phyloP scores from a whole-genome alignment of 495 filamentous ascomycete genomes.

The Daldinia loculata region DNA sequence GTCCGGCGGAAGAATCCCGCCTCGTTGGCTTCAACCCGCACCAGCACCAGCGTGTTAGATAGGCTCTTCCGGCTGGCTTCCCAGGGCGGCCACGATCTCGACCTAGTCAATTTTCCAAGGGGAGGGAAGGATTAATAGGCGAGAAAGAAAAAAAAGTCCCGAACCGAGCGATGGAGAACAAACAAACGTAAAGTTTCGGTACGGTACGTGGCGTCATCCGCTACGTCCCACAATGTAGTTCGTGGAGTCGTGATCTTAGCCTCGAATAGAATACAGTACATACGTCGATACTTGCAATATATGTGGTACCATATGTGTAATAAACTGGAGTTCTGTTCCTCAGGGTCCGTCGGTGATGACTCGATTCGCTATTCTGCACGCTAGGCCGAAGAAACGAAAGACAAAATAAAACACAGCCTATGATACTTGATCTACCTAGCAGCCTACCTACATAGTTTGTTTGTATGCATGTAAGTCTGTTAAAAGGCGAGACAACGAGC shows the following conservation, averaged over 20 bases:
- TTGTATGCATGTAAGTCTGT: neutral
- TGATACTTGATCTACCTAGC: neutral
- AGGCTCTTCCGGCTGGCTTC: conserved; percentile 1
- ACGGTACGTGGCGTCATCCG: conserved; percentile 49
- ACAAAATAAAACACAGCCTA: neutral
- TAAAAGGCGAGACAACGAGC: neutral
- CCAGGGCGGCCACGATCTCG: conserved; percentile 4
- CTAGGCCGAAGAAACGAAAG: conserved; percentile 5
- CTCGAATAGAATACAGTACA: conserved; percentile 11
- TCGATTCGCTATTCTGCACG: conserved; percentile 13
- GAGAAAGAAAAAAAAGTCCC: neutral
- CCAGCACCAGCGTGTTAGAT: conserved; percentile 17
- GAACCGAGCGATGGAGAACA: conserved; percentile 33
- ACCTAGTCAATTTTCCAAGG: conserved; percentile 9
- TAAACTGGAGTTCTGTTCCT: conserved; percentile 14
- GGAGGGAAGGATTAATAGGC: conserved; percentile 2
- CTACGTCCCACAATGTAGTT: conserved; percentile 28
- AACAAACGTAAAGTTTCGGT: conserved; percentile 38
- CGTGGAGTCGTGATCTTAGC: conserved; percentile 26
- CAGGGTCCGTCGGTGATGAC: conserved; percentile 5
- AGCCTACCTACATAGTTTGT: neutral
- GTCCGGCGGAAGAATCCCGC: conserved; percentile 16
- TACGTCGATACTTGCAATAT: neutral
- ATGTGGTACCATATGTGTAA: neutral
- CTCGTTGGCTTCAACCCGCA: conserved; percentile 13